Conservation (phyloP, 164 flowering plant genomes). For the Echeveria elegans region DNA sequence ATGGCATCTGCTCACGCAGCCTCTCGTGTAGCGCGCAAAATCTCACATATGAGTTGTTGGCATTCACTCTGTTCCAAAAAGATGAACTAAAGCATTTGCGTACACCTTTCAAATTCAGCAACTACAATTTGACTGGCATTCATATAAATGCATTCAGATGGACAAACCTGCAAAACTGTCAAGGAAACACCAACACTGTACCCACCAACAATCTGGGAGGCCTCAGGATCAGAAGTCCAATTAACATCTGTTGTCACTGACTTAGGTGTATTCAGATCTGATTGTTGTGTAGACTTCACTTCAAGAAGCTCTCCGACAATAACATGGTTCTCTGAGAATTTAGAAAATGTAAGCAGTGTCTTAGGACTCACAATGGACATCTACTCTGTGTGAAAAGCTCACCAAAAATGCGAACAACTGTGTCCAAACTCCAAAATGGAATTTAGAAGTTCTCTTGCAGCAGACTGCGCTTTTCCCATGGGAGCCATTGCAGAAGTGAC, state of each 20-base stretch:
- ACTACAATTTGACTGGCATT: not conserved
- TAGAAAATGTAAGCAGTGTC: not conserved
- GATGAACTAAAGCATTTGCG: not conserved
- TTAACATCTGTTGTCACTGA: slow-evolving; percentile 46
- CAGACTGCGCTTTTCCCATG: slow-evolving; percentile 71
- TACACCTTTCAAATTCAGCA: not conserved
- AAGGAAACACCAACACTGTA: slow-evolving; percentile 85
- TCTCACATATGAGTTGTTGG: slow-evolving; percentile 99
- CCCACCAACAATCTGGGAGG: slow-evolving; percentile 85
- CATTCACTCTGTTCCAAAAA: slow-evolving; percentile 68
- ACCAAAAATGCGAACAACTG: slow-evolving; percentile 75
- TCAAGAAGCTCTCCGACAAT: slow-evolving; percentile 93
- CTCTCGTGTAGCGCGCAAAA: slow-evolving; percentile 98
- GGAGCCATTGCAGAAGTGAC: slow-evolving; percentile 94
- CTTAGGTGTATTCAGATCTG: slow-evolving; percentile 61
- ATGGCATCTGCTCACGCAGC: slow-evolving; percentile 98
- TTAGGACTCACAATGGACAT: not conserved
- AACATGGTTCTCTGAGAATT: slow-evolving; percentile 80
- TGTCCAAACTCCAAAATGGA: slow-evolving; percentile 80
- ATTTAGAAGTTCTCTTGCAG: slow-evolving; percentile 81
- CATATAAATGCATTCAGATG: not conserved
- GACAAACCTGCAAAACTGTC: slow-evolving; percentile 81
- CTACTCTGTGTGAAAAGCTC: slow-evolving; percentile 17
- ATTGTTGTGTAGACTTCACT: slow-evolving; percentile 46
- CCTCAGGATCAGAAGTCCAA: slow-evolving; percentile 78